These are phyloP conservation scores for Xylariaceae sp. DNA, from an alignment of 2,329 filamentous ascomycete genomes.

Conservation along the genomic window DNA sequence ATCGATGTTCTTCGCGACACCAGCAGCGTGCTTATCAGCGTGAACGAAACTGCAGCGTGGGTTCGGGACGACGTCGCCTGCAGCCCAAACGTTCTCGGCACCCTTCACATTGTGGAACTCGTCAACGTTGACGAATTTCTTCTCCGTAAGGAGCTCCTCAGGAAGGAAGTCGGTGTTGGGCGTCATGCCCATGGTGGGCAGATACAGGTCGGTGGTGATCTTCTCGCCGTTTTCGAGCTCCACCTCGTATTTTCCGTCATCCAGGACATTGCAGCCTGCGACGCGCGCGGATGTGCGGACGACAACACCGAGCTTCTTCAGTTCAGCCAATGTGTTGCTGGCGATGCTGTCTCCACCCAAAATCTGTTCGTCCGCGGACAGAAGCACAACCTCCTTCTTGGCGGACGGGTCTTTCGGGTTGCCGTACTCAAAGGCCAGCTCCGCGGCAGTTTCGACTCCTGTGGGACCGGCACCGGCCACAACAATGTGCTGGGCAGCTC, in stretches of 20 bases:
- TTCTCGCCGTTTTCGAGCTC: slow-evolving; percentile 42
- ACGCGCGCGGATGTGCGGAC: slow-evolving; percentile 42
- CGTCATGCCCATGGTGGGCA: slow-evolving; percentile 50
- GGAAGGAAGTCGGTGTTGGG: slow-evolving; percentile 53
- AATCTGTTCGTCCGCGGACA: slow-evolving; percentile 39
- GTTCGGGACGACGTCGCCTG: slow-evolving; percentile 48
- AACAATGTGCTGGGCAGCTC: slow-evolving; percentile 46
- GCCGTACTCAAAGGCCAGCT: slow-evolving; percentile 47
- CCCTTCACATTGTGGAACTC: slow-evolving; percentile 45
- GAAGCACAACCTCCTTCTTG: slow-evolving; percentile 46
- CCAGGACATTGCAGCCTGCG: slow-evolving; percentile 29
- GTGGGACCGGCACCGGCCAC: slow-evolving; percentile 54
- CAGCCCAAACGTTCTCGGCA: slow-evolving; percentile 46
- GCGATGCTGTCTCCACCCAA: slow-evolving; percentile 43
- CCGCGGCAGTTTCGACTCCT: slow-evolving; percentile 51
- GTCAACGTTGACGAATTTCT: slow-evolving; percentile 45
- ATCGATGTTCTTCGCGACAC: slow-evolving; percentile 51
- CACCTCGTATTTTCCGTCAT: slow-evolving; percentile 45
- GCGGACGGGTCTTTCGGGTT: slow-evolving; percentile 40
- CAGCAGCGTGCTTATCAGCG: slow-evolving; percentile 48
- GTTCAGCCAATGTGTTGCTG: slow-evolving; percentile 40
- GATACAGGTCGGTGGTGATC: slow-evolving; percentile 50
- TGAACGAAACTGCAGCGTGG: slow-evolving; percentile 42
- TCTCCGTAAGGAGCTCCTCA: slow-evolving; percentile 38
- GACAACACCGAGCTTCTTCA: slow-evolving; percentile 49